Evolutionary conservation across 202 grass and related monocot genomes (phyloP).

Genomic region (Musa balbisiana): DNA sequence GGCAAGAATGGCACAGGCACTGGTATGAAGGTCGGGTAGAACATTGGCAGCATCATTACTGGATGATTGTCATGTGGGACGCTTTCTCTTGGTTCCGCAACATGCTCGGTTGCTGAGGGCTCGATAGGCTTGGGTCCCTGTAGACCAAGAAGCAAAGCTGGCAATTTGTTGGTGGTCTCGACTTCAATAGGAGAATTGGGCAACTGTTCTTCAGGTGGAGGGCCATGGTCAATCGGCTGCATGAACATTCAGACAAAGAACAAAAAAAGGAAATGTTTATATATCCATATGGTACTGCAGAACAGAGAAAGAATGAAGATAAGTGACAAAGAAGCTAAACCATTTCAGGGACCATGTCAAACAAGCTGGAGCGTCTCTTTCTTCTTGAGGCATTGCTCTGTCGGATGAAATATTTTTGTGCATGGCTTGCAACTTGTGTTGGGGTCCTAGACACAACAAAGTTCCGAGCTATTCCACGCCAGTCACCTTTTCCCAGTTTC

Average conservation of each 20-base stretch:
- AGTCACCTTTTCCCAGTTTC: slow-evolving; percentile 87
- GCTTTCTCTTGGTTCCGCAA: slow-evolving; percentile 24
- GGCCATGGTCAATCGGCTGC: slow-evolving; percentile 41
- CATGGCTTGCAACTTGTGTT: slow-evolving; percentile 92
- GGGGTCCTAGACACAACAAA: slow-evolving; percentile 79
- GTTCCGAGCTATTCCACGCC: slow-evolving; percentile 78
- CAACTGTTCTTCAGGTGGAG: slow-evolving; percentile 27
- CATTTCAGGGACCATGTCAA: slow-evolving; percentile 74
- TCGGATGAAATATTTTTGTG: slow-evolving; percentile 86
- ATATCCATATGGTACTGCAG: background rate
- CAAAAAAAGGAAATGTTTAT: background rate
- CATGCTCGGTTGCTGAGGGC: slow-evolving; percentile 7
- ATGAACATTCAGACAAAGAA: background rate
- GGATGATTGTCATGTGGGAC: slow-evolving; percentile 12
- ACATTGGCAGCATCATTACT: slow-evolving; percentile 13
- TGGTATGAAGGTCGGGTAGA: slow-evolving; percentile 37
- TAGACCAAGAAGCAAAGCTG: slow-evolving; percentile 30
- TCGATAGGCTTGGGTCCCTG: slow-evolving; percentile 36
- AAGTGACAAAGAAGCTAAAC: background rate
- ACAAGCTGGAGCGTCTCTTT: slow-evolving; percentile 82
- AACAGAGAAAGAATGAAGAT: background rate
- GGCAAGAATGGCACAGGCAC: slow-evolving; percentile 27
- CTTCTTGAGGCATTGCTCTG: slow-evolving; percentile 68
- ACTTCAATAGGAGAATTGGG: slow-evolving; percentile 15
- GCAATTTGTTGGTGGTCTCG: background rate